A percentile compares a stretch with the other conserved stretches of the same genome.
Conservation (phyloP, 2,329 filamentous ascomycete species). For the Diaporthe sp. region DNA sequence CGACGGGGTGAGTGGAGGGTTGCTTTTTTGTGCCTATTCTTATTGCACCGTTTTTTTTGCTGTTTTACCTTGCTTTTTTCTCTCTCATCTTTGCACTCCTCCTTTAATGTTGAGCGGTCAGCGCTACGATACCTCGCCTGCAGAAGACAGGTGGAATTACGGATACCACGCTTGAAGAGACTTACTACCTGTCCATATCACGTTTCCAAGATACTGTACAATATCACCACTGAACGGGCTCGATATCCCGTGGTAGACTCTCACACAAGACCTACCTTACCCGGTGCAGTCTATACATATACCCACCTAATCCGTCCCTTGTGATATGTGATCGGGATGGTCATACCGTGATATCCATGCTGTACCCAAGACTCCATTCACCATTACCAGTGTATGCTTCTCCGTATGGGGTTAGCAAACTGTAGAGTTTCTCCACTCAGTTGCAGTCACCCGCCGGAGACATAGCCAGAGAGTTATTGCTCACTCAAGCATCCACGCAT, state of each 20-base stretch:
- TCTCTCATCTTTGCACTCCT: not conserved
- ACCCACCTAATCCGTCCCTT: not conserved
- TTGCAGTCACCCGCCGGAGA: not conserved
- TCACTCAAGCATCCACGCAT: not conserved
- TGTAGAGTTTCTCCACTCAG: not conserved
- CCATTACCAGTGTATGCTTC: not conserved
- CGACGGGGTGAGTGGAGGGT: conserved; percentile 64
- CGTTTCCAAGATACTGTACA: conserved; percentile 29
- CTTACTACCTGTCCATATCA: conserved; percentile 31
- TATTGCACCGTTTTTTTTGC: not conserved
- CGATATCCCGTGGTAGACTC: not conserved
- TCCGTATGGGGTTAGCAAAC: not conserved
- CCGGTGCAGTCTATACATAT: not conserved
- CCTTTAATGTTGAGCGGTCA: conserved; percentile 4
- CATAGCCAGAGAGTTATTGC: too few relatives aligned
- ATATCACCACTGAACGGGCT: conserved; percentile 14
- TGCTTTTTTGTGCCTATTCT: conserved; percentile 6
- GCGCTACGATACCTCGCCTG: conserved; percentile 17
- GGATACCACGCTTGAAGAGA: conserved; percentile 23
- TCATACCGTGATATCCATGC: conserved; percentile 37
- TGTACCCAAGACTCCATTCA: not conserved
- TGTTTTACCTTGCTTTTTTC: conserved; percentile 2
- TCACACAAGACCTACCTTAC: not conserved
- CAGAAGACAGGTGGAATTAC: conserved; percentile 7
- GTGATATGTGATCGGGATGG: conserved; percentile 36